These are phyloP conservation scores for Komagataella pastoris DNA, from an alignment of 805 yeast species.

Conservation along the genomic window DNA sequence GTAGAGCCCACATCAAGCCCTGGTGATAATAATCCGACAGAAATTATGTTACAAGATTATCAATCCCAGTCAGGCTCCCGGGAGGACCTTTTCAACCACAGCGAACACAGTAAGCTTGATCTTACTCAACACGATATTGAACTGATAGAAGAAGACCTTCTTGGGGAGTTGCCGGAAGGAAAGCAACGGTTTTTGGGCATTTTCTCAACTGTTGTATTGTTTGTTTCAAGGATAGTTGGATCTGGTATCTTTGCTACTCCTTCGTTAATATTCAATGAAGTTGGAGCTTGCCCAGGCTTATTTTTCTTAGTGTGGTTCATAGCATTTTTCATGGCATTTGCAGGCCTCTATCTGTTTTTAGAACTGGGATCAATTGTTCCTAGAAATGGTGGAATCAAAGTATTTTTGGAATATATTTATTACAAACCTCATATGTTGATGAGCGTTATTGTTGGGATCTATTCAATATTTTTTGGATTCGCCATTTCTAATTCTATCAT, in stretches of 20 bases:
- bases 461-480: conserved; percentile 36
- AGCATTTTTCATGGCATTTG: conserved; percentile 48
- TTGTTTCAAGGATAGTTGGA: conserved; percentile 60
- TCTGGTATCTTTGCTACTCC: conserved; percentile 72
- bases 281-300: conserved; percentile 52
- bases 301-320: conserved; percentile 52
- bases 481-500: conserved; percentile 36
- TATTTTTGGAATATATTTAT: conserved; percentile 56
- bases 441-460: conserved; percentile 32
- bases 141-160: background rate
- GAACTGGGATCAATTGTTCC: conserved; percentile 65
- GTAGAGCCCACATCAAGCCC: background rate
- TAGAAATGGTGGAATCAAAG: conserved; percentile 65
- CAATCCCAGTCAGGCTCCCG: background rate
- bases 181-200: conserved; percentile 46
- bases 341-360: conserved; percentile 53
- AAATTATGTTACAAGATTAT: background rate
- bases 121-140: background rate
- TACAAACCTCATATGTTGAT: conserved; percentile 41
- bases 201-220: conserved; percentile 49
- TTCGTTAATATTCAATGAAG: conserved; percentile 48
- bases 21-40: background rate
- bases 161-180: conserved; percentile 56
- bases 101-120: background rate
- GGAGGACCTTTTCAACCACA: background rate